Evolutionary conservation across 768 basidiomycete genomes (phyloP), one percentile per base, ranked within the genome.

Genomic region (Rhizopogon vesiculosus): DNA sequence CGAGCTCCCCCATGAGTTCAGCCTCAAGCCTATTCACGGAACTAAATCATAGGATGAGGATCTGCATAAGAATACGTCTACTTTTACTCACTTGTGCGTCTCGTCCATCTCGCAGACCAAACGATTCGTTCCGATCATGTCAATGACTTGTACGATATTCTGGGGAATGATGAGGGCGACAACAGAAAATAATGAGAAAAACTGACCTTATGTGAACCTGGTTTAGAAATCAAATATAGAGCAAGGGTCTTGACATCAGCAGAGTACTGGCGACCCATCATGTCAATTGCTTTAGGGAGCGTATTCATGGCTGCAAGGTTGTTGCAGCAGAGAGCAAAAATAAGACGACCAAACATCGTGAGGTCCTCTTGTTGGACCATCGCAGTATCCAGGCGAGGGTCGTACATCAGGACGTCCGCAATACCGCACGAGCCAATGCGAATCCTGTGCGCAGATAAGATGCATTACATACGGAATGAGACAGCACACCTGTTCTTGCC

Each of bases 391-490:
- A 84, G 80, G 18, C 77, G 81, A 7, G 84, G 76, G 54, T 91
- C 91, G 66, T 88, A 85, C 61, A 83, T 80, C 42, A 98, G 74
- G 5, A 97, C 86, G 62, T 99, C 96, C 45, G 92, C 78, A 38
- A 97, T 77, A 0, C 92, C 91, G 57, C 92, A 93, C 0, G 92
- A 89, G 59, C 87, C 81, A 41, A 98, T 80, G n/a, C 93, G 85
- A 29, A 98, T 69, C 48, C 94, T 92, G 54, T 28, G 35, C 19
- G 33, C 33, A 48, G 22, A 39, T 55, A 53, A 51, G 44, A 25
- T 6, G 13, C 18, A 19, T 46, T 63, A 41, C 13, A 41, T 9
- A 54, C 29, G 19, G 44, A 31, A 3, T 25, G 18, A 40, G 5
- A 38, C 41, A 8, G 31, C 65, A 13, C 56, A 89, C 89, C 93